These are phyloP conservation scores for Coemansia sp. DNA, from an alignment of 192 early-diverging fungal species.

Conservation along the genomic window DNA sequence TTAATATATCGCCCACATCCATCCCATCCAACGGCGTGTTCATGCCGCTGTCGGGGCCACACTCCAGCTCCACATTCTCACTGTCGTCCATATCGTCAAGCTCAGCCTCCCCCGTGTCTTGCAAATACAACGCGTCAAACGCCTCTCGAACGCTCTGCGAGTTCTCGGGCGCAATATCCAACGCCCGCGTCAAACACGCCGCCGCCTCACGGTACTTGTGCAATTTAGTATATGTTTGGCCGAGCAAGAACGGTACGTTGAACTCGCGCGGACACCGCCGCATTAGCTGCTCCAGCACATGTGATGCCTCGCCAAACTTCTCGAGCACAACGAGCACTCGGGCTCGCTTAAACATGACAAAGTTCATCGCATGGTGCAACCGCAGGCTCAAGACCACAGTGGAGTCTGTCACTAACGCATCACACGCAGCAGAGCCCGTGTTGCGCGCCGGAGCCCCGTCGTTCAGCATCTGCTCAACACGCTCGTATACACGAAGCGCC, in stretches of 20 bases:
- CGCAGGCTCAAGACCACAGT: constrained; percentile 17
- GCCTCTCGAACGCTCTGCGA: constrained; percentile 47
- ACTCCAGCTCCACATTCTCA: constrained; percentile 3
- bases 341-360: constrained; percentile 71
- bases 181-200: constrained; percentile 36
- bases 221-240: constrained; percentile 48
- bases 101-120: constrained; percentile 14
- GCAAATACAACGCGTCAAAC: constrained; percentile 49
- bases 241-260: constrained; percentile 52
- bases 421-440: neutral
- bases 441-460: constrained; percentile 1
- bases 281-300: constrained; percentile 61
- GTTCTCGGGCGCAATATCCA: constrained; percentile 50
- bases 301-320: constrained; percentile 61
- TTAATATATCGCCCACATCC: constrained; percentile 10
- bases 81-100: constrained; percentile 2
- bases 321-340: constrained; percentile 58
- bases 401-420: constrained; percentile 6
- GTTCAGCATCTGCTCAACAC: constrained; percentile 55
- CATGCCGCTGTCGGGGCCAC: neutral
- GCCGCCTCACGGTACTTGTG: constrained; percentile 46
- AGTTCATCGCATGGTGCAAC: constrained; percentile 39
- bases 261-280: constrained; percentile 49
- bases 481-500: constrained; percentile 63
- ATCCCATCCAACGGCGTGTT: constrained; percentile 18